Percentiles rank a stretch among this genome's conserved stretches.
Evolutionary conservation across 2,329 filamentous ascomycete species (phyloP).

Genomic region (Cryphonectria parasitica): DNA sequence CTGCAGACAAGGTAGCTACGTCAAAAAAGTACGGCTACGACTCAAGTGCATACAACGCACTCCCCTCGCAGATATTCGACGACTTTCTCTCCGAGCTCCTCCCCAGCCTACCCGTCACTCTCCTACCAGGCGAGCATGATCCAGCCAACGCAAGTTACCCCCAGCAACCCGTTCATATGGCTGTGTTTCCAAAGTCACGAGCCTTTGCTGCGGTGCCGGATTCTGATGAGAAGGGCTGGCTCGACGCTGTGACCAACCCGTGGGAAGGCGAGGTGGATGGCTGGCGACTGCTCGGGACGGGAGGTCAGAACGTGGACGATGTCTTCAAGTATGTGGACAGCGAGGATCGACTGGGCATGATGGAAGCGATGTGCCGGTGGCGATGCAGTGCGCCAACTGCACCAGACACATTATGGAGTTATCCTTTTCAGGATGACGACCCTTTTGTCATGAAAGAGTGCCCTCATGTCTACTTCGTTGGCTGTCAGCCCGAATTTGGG

Average conservation of each 20-base stretch:
- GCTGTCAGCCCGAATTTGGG: slow-evolving; percentile 79
- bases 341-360: slow-evolving; percentile 79
- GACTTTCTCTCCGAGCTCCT: slow-evolving; percentile 79
- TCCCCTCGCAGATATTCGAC: slow-evolving; percentile 83
- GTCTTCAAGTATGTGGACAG: slow-evolving; percentile 87
- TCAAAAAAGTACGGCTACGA: slow-evolving; percentile 95
- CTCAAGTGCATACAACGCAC: slow-evolving; percentile 81
- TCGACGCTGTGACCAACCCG: slow-evolving; percentile 90
- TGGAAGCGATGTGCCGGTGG: slow-evolving; percentile 95
- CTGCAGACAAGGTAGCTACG: slow-evolving; percentile 45
- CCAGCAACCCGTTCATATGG: slow-evolving; percentile 89
- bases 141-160: slow-evolving; percentile 89
- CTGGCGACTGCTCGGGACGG: slow-evolving; percentile 83
- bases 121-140: slow-evolving; percentile 83
- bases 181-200: slow-evolving; percentile 82
- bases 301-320: slow-evolving; percentile 92
- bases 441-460: slow-evolving; percentile 85
- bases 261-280: slow-evolving; percentile 91
- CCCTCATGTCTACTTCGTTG: slow-evolving; percentile 90
- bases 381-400: slow-evolving; percentile 89
- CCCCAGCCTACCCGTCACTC: slow-evolving; percentile 83
- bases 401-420: slow-evolving; percentile 94
- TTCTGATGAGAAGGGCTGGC: slow-evolving; percentile 66
- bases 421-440: slow-evolving; percentile 93
- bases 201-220: slow-evolving; percentile 62